Conservation (phyloP, 164 flowering plant species). For the Warburgia ugandensis region DNA sequence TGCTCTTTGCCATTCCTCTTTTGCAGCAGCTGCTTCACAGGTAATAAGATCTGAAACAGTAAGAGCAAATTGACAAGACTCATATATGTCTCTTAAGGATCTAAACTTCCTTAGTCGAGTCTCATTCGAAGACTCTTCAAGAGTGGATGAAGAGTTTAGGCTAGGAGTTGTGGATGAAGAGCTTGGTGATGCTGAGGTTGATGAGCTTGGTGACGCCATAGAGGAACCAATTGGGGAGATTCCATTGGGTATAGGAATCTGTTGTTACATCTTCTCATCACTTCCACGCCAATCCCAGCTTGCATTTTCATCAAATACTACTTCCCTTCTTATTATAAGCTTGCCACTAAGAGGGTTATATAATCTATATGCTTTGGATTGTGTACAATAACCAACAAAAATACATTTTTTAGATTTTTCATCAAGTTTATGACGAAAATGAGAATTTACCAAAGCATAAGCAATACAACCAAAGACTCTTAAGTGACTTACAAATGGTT, state of each 20-base stretch:
- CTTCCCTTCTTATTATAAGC: slow-evolving; percentile 1
- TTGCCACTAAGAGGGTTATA: no score
- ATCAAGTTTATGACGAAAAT: no score
- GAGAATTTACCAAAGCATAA: no score
- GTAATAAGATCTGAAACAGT: not conserved
- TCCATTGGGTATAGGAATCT: not conserved
- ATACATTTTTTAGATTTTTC: no score
- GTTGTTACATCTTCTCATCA: no score
- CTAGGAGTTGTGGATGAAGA: not conserved
- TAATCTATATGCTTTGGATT: no score
- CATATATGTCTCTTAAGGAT: no score
- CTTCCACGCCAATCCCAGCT: not conserved
- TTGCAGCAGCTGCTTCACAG: no score
- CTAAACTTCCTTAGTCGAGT: not conserved
- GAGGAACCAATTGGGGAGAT: not conserved
- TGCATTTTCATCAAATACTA: not conserved
- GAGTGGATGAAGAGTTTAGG: no score
- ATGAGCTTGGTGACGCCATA: not conserved
- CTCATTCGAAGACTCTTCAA: not conserved
- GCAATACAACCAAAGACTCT: no score
- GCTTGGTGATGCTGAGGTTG: not conserved
- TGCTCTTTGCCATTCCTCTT: no score
- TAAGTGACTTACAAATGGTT: slow-evolving; percentile 6
- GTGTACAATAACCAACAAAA: no score
- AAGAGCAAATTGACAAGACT: not conserved